A percentile compares a stretch with the other conserved stretches of the same genome.
Evolutionary conservation across 139 green algal genomes (phyloP).

Genomic region (Tetraselmis chui): DNA sequence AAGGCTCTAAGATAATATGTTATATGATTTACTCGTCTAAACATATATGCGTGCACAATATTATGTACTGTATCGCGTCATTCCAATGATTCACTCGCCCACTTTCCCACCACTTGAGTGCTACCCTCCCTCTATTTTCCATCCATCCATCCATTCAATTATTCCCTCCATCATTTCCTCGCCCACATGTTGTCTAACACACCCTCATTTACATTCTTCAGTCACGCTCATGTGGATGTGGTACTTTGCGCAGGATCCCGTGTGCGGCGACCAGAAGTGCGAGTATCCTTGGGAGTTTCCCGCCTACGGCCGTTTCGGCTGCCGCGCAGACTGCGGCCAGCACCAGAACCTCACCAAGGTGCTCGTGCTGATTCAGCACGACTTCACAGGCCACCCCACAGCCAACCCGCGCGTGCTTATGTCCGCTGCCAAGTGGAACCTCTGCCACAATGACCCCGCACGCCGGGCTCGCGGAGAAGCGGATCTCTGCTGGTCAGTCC

Average conservation of each 20-base stretch:
- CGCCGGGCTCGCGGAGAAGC: constrained; percentile 35
- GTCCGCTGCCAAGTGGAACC: constrained; percentile 54
- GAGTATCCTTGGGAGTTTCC: constrained; percentile 67
- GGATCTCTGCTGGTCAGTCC: constrained; percentile 58
- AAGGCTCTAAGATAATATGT: no score
- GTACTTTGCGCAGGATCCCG: neutral
- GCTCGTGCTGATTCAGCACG: constrained; percentile 19
- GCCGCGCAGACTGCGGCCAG: constrained; percentile 52
- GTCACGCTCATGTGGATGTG: no score
- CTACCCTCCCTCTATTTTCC: no score
- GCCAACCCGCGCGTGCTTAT: constrained; percentile 48
- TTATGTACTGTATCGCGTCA: no score
- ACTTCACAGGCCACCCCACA: constrained; percentile 34
- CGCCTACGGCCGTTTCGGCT: constrained; percentile 61
- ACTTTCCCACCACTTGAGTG: no score
- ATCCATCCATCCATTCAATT: no score
- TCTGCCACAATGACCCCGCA: constrained; percentile 50
- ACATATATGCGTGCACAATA: no score
- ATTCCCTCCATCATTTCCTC: no score
- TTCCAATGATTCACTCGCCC: no score
- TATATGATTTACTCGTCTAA: no score
- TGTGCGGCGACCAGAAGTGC: constrained; percentile 24
- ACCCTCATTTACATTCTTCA: no score
- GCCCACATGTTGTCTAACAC: no score
- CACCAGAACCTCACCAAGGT: constrained; percentile 48